Evolutionary conservation across 1,284 basidiomycete species (phyloP), one percentile per base, ranked within the genome.

Genomic region (Cryptococcus sp.): DNA sequence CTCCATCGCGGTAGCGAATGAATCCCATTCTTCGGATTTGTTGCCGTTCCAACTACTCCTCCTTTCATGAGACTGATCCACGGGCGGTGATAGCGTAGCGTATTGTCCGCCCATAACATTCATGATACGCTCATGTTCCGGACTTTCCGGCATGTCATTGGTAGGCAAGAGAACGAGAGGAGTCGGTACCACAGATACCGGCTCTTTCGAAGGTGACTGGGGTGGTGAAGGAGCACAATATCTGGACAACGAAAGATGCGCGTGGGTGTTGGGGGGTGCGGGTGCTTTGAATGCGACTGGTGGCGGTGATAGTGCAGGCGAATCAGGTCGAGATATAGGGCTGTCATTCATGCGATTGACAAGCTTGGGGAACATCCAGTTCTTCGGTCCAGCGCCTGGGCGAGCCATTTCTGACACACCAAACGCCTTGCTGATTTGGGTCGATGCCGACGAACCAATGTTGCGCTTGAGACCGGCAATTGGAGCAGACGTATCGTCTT

Each of bases 201-300:
- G n/a, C 25, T 61, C 66, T 58, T 69, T 70, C 5, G 72, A 65
- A 6, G 77, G 75, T 10, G 77, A 77, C n/a, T 63, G 62, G 1
- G 75, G 76, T 15, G 76, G 75, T 2, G 75, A 75, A 11, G 77
- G 77, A 1, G 77, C 76, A 53, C 76, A 78, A 50, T 75, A 78
- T 52, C 67, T 69, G 44, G 69, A 69, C 16, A 79, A 63, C 13
- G 63, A 62, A 5, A 79, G 67, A 48, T 77, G 72, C 5, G 65
- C 61, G 55, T 75, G 73, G 11, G 74, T 68, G 34, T 77, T 74
- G 2, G 77, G 76, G 7, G 63, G 60, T 2, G 63, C 59, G n/a
- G 77, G 76, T 8, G 72, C 62, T 38, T 63, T 59, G 65, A 70
- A 79, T 13, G 69, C 64, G 5, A 64, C 61, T 1, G 69, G 58